Evolutionary conservation across 495 filamentous ascomycete species (phyloP).

Genomic region (Aspergillus kassunensis): DNA sequence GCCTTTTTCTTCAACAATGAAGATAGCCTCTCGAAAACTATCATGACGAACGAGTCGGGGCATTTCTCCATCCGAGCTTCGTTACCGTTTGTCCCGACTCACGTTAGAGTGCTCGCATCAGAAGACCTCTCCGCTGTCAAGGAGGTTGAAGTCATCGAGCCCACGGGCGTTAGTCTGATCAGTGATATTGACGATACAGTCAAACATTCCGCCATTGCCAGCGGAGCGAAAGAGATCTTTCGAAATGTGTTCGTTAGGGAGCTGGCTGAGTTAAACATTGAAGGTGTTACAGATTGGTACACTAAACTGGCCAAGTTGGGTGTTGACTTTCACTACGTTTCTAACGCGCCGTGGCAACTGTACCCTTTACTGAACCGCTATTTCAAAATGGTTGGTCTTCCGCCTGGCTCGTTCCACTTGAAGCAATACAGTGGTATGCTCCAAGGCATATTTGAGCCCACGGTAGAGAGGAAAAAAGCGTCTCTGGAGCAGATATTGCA

Average conservation of each 20-base stretch:
- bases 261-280: conserved; percentile 70
- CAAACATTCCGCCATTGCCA: conserved; percentile 86
- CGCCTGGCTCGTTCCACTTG: conserved; percentile 83
- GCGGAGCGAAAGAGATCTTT: conserved; percentile 89
- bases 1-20: conserved; percentile 88
- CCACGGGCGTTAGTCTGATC: conserved; percentile 84
- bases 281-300: conserved; percentile 91
- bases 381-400: conserved; percentile 75
- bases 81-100: conserved; percentile 84
- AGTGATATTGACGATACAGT: conserved; percentile 98
- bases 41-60: conserved; percentile 77
- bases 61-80: conserved; percentile 77
- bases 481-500: conserved; percentile 77
- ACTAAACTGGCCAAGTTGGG: conserved; percentile 66
- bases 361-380: conserved; percentile 82
- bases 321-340: conserved; percentile 87
- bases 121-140: conserved; percentile 78
- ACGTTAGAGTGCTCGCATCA: conserved; percentile 80
- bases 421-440: conserved; percentile 96
- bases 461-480: conserved; percentile 87
- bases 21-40: conserved; percentile 70
- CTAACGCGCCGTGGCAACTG: conserved; percentile 94
- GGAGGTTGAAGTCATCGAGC: conserved; percentile 69
- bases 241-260: conserved; percentile 92
- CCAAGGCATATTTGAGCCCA: conserved; percentile 96